These are phyloP conservation scores for Ceratobasidium sp. DNA, from an alignment of 1,284 basidiomycete species.

Conservation along the genomic window DNA sequence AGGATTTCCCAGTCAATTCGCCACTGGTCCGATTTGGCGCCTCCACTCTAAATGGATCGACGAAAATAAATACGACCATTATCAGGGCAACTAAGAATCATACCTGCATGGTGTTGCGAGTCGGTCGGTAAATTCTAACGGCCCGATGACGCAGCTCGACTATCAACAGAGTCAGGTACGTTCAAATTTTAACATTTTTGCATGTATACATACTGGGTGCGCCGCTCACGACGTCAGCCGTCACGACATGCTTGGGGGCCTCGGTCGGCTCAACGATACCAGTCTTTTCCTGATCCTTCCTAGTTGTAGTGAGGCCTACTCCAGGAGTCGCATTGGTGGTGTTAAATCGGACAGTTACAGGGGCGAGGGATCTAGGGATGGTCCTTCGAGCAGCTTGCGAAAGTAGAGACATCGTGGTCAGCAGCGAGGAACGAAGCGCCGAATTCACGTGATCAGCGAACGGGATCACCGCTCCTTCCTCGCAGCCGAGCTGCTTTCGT, in stretches of 20 bases:
- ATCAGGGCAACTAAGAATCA: constrained; percentile 47
- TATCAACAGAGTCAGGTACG: constrained; percentile 47
- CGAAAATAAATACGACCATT: neutral
- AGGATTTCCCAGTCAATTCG: constrained; percentile 94
- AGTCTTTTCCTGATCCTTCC: constrained; percentile 37
- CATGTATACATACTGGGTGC: constrained; percentile 65
- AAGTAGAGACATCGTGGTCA: constrained; percentile 37
- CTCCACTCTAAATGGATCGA: constrained; percentile 49
- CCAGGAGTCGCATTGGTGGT: constrained; percentile 37
- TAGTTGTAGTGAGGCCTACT: constrained; percentile 27
- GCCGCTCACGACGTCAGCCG: constrained; percentile 78
- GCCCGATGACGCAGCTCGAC: constrained; percentile 84
- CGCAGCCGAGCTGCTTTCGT: no score
- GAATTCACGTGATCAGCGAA: neutral
- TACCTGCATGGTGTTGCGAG: constrained; percentile 95
- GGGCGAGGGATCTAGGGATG: constrained; percentile 24
- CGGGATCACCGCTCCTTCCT: no score
- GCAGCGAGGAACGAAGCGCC: constrained; percentile 9
- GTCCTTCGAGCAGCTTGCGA: constrained; percentile 35
- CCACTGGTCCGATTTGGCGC: constrained; percentile 88
- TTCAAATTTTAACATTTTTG: neutral
- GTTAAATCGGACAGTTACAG: constrained; percentile 17
- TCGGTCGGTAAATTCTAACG: constrained; percentile 93
- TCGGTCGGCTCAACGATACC: constrained; percentile 32
- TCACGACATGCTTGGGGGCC: constrained; percentile 60